Conservation (phyloP, 768 basidiomycete genomes). For the Boletus sp. region DNA sequence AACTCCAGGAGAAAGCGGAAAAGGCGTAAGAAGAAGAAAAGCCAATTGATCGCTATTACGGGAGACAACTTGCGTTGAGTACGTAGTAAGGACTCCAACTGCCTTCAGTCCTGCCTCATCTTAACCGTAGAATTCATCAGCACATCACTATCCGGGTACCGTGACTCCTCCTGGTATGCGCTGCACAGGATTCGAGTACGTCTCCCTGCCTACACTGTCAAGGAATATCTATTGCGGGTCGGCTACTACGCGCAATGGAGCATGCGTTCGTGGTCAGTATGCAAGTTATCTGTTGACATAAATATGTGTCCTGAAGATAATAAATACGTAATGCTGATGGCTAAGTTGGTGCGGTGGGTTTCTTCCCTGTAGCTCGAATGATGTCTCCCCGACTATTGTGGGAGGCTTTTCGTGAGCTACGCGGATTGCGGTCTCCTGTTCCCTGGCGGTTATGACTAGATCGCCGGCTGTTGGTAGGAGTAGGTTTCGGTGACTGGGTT, state of each 20-base stretch:
- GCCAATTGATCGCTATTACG: constrained; percentile 26
- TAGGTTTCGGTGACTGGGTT: constrained; percentile 15
- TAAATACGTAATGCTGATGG: constrained; percentile 15
- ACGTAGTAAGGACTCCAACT: constrained; percentile 10
- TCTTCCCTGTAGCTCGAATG: constrained; percentile 6
- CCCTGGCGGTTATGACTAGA: constrained; percentile 17
- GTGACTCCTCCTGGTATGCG: not conserved
- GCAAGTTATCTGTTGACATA: constrained; percentile 16
- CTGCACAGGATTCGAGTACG: not conserved
- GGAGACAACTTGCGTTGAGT: constrained; percentile 12
- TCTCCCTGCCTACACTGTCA: not conserved
- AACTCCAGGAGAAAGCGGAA: constrained; percentile 53
- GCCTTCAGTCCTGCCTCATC: not conserved
- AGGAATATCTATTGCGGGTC: not conserved
- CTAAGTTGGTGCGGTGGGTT: not conserved
- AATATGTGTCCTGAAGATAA: constrained; percentile 15
- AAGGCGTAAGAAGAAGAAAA: constrained; percentile 53
- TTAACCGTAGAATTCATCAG: constrained; percentile 2
- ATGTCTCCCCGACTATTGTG: constrained; percentile 9
- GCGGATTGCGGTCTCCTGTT: constrained; percentile 3
- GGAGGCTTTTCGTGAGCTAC: constrained; percentile 19
- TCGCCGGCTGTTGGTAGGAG: constrained; percentile 14
- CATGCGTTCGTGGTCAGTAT: not conserved
- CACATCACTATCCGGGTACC: constrained; percentile 1
- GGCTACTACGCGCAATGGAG: not conserved